phyloP scores from a whole-genome alignment of 192 early-diverging fungal genomes.

The Entomortierella beljakovae region DNA sequence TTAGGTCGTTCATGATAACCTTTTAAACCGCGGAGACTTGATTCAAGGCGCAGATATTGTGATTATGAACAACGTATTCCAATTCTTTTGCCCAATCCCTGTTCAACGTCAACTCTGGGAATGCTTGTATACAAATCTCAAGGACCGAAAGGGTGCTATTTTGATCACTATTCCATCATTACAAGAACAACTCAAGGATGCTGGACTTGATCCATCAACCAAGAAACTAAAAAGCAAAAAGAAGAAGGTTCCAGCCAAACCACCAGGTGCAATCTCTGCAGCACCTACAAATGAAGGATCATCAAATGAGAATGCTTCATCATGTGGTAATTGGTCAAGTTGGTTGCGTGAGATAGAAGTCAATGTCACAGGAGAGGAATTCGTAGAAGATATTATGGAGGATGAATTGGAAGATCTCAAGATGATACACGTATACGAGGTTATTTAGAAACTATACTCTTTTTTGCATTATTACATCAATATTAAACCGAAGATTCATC shows the following conservation, averaged over 20 bases:
- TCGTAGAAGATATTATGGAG: constrained; percentile 62
- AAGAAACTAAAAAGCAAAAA: constrained; percentile 49
- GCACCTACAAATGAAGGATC: neutral
- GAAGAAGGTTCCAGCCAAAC: constrained; percentile 57
- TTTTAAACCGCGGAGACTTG: constrained; percentile 53
- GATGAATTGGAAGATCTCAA: constrained; percentile 65
- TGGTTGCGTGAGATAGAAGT: constrained; percentile 66
- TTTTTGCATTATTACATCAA: neutral
- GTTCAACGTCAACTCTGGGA: constrained; percentile 65
- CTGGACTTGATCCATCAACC: constrained; percentile 22
- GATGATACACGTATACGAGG: constrained; percentile 67
- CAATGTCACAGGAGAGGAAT: constrained; percentile 57
- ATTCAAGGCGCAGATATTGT: constrained; percentile 63
- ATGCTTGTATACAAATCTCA: constrained; percentile 58
- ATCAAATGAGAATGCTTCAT: neutral
- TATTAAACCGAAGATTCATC: no score
- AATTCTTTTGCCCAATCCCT: constrained; percentile 62
- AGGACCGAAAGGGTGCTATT: constrained; percentile 51
- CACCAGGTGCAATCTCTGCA: constrained; percentile 34
- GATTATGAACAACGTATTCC: constrained; percentile 73
- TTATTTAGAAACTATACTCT: constrained; percentile 39
- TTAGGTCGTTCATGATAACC: constrained; percentile 62
- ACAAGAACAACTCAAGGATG: constrained; percentile 68
- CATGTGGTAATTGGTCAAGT: constrained; percentile 34
- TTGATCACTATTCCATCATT: constrained; percentile 65